phyloP scores from a whole-genome alignment of 208 protist species.

The Wallacemonas rigidus region DNA sequence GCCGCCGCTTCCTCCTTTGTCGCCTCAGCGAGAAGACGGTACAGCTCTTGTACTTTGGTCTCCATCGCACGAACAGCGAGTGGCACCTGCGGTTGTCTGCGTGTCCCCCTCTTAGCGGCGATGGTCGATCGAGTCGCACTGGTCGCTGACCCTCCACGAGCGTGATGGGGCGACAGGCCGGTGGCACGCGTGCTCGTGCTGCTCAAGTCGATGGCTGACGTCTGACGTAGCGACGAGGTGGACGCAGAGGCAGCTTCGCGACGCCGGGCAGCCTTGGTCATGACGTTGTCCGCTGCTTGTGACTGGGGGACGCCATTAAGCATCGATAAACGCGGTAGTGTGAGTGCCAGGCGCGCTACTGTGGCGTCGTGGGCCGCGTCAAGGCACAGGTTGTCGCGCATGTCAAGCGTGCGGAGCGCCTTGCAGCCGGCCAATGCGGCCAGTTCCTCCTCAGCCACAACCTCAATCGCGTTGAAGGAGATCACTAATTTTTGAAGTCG shows the following conservation, averaged over 20 bases:
- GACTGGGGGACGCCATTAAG: slow-evolving; percentile 69
- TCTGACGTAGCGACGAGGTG: slow-evolving; percentile 4
- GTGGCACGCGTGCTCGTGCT: background rate
- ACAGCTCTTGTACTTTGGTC: slow-evolving; percentile 67
- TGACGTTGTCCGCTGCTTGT: slow-evolving; percentile 61
- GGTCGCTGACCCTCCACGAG: background rate
- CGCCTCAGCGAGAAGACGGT: slow-evolving; percentile 44
- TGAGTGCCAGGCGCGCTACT: background rate
- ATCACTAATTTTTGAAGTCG: slow-evolving; percentile 54
- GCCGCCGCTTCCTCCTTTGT: slow-evolving; percentile 49
- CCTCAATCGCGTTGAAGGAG: slow-evolving; percentile 43
- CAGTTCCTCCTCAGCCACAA: slow-evolving; percentile 29
- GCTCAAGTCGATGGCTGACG: background rate
- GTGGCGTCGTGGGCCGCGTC: background rate
- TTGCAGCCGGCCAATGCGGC: slow-evolving; percentile 33
- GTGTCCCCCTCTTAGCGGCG: background rate
- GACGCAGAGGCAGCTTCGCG: slow-evolving; percentile 10
- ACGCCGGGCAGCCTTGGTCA: slow-evolving; percentile 35
- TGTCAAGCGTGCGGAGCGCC: slow-evolving; percentile 59
- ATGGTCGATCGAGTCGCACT: background rate
- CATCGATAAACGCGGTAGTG: slow-evolving; percentile 45
- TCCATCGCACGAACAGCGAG: slow-evolving; percentile 55
- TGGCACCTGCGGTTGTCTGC: slow-evolving; percentile 5
- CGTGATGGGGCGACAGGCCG: background rate
- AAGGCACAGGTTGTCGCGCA: slow-evolving; percentile 60